Base-by-base conservation (phyloP, 2,329 filamentous ascomycete species). In the Trichoderma koningiopsis region DNA sequence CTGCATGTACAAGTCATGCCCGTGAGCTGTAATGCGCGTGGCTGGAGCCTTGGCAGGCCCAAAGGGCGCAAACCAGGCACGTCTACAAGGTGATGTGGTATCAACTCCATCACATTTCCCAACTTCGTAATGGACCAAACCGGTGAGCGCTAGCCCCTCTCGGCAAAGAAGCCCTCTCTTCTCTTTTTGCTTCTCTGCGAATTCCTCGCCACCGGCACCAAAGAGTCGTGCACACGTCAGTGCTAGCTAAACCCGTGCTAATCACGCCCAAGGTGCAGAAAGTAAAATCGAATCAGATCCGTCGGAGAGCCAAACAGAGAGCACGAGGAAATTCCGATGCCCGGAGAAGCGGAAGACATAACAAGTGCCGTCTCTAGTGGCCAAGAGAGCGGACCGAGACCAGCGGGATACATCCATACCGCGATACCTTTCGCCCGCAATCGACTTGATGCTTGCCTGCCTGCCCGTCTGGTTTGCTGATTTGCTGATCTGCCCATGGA, bases 261-360 rank as follows among this genome's bases (percentile, higher is more conserved):
- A 37, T 40, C 19, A 24, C 33, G 24, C 35, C 61, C 33, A 35
- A 56, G 22, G 57, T 43, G 57, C 6, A 55, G n/a, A 55, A 40
- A 31, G 49, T 22, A 37, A 49, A 47, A 8, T 67, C 55, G 40
- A 40, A 35, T 40, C 35, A 49, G 47, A 16, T 67, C 55, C 29
- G n/a, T 40, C 63, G 29, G n/a, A 22, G 29, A 33, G 63, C 53
- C 24, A 35, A 3, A 35, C 27, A 52, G 37, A 49, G 7, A 33
- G 29, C 27, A 35, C 52, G 27, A 47, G 55, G 55, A 67, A 59
- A 27, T 66, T 59, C 63, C 55, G 63, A 58, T 59, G 37, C 52
- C 63, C 63, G 63, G 63, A 67, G 55, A 59, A 43, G 55, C 63
- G 63, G 53, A 67, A 58, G 22, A 37, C 59, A 29, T 22, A 37